phyloP scores from a whole-genome alignment of 306 rosid species.

The Alnus rubra region DNA sequence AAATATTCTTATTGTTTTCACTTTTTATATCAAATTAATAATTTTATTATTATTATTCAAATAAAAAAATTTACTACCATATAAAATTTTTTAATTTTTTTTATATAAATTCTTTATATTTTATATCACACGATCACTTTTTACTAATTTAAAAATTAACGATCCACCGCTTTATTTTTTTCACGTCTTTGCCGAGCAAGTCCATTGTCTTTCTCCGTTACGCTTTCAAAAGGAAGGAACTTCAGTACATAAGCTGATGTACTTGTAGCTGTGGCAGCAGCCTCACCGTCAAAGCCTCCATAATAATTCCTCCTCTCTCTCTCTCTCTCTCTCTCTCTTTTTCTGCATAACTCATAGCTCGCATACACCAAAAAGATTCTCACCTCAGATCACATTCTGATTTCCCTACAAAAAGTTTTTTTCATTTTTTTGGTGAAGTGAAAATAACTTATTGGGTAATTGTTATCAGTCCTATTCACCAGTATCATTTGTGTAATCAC shows the following conservation, averaged over 20 bases:
- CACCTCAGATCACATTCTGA: slow-evolving; percentile 5
- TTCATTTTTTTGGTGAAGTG: not conserved
- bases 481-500: not conserved
- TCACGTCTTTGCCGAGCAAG: too few relatives aligned
- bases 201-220: too few relatives aligned
- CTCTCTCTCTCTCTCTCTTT: not conserved
- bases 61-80: too few relatives aligned
- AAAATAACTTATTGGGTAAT: too few relatives aligned
- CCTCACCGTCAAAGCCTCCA: slow-evolving; percentile 9
- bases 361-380: slow-evolving; percentile 1
- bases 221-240: slow-evolving; percentile 12
- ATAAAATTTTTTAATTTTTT: too few relatives aligned
- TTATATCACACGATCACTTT: too few relatives aligned
- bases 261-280: slow-evolving; percentile 2
- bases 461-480: not conserved
- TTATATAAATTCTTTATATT: too few relatives aligned
- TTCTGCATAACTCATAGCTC: not conserved
- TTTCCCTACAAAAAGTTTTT: not conserved
- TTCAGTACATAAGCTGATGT: slow-evolving; percentile 31
- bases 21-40: too few relatives aligned
- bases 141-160: too few relatives aligned
- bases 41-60: too few relatives aligned
- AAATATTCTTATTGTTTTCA: too few relatives aligned
- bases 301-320: not conserved
- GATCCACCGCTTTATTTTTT: too few relatives aligned